Conservation (phyloP, 2,329 filamentous ascomycete species). For the Pyrenophora graminea region DNA sequence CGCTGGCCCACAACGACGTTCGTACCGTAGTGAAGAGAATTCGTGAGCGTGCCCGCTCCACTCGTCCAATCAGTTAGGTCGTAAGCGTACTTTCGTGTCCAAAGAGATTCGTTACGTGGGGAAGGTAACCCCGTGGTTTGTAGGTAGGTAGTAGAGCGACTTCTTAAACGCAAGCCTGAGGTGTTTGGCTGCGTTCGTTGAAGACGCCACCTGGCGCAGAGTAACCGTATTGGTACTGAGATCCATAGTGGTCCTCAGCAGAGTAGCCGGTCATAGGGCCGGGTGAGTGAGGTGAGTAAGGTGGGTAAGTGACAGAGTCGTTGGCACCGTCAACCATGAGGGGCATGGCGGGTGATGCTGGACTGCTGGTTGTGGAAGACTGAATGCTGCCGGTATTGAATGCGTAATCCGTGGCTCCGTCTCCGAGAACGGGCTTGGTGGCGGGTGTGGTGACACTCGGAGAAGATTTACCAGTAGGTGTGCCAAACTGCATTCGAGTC, state of each 20-base stretch:
- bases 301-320: constrained; percentile 37
- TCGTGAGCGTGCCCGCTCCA: constrained; percentile 47
- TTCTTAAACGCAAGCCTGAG: constrained; percentile 47
- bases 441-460: constrained; percentile 37
- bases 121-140: constrained; percentile 6
- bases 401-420: constrained; percentile 39
- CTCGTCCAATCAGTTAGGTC: constrained; percentile 38
- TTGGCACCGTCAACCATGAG: constrained; percentile 47
- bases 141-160: constrained; percentile 15
- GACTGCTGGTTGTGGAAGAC: constrained; percentile 45
- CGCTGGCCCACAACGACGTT: constrained; percentile 32
- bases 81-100: constrained; percentile 43
- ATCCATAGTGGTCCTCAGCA: constrained; percentile 47
- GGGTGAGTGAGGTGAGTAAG: constrained; percentile 48
- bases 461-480: constrained; percentile 49
- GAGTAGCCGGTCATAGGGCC: constrained; percentile 47
- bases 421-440: constrained; percentile 25
- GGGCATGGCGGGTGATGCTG: constrained; percentile 41
- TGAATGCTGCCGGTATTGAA: constrained; percentile 37
- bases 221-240: constrained; percentile 50
- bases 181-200: constrained; percentile 50
- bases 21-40: constrained; percentile 36
- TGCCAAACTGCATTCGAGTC: constrained; percentile 56
- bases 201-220: constrained; percentile 51
- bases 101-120: constrained; percentile 43